Base-by-base conservation (phyloP, 257 asterid species). In the Solanum pimpinellifolium region DNA sequence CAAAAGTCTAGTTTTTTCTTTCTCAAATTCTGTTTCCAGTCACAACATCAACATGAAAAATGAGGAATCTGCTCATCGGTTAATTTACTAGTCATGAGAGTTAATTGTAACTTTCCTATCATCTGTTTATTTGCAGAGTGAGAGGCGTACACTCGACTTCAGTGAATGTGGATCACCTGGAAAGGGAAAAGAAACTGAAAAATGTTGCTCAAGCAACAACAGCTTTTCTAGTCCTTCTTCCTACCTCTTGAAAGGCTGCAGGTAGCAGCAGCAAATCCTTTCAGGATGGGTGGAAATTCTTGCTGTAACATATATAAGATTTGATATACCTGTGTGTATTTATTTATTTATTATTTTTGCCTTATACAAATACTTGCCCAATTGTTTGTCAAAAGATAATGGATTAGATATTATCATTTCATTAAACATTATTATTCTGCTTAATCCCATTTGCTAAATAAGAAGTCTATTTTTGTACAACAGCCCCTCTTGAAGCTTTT, bases 131-230 rank as follows among this genome's bases (percentile, higher is more conserved):
- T 86, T 76, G 90, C 97, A 94, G 98, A 86, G 89, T 27, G 98
- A 96, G 94, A 90, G 96, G 83, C 96, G 98, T 11, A 87, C 91
- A 10, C 99, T 96, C 37, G 99, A 96, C 89, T 96, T 96, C 87
- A 94, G 97, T 62, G 98, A 96, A 89, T 95, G 98, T 82, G 98
- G 92, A 86, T 93, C 97, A 69, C 98, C 98, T 35, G 92, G 85
- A 16, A 91, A 94, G 91, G 90, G 72, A 83, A 76, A 83, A 27
- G 94, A 94, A 85, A 87, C 84, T 82, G 90, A 91, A 75, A 94
- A 87, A 42, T 29, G 83, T 46, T 83, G 91, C 23, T 78, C 93
- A 88, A 90, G 91, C 89, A 87, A 77, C 89, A 87, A 81, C 83
- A 80, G 89, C 85, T 88, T 81, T 88, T 85, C 94, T 59, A 94